Evolutionary conservation across 2,329 filamentous ascomycete species (phyloP).

Genomic region (Xylaria sp.): DNA sequence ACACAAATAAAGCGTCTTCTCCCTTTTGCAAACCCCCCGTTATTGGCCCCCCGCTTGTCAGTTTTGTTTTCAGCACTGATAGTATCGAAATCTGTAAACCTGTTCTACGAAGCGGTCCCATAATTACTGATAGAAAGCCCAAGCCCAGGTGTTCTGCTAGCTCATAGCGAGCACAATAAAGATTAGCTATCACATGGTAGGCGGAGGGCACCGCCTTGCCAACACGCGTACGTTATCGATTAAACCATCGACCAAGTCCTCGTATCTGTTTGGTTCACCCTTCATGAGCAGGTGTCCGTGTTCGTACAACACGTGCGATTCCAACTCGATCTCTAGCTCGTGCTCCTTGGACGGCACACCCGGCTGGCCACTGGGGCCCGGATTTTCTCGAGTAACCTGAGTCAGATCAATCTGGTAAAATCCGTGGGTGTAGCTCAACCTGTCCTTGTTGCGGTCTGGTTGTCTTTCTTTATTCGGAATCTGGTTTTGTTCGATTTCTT

Average conservation of each 20-base stretch:
- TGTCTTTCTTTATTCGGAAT: conserved; percentile 53
- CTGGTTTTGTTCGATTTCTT: conserved; percentile 61
- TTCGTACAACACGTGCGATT: conserved; percentile 70
- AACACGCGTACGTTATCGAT: conserved; percentile 77
- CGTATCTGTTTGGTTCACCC: conserved; percentile 68
- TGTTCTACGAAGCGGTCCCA: not conserved
- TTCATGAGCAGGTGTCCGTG: conserved; percentile 69
- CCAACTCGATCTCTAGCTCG: conserved; percentile 83
- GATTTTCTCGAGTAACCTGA: conserved; percentile 73
- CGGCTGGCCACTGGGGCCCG: conserved; percentile 53
- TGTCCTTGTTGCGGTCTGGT: conserved; percentile 83
- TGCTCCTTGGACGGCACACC: conserved; percentile 71
- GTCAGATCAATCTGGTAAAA: conserved; percentile 93
- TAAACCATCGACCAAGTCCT: conserved; percentile 76
- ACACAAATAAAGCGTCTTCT: conserved; percentile 9
- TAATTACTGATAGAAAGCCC: not conserved
- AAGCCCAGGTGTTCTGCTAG: not conserved
- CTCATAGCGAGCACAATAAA: not conserved
- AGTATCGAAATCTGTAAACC: not conserved
- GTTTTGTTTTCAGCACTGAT: not conserved
- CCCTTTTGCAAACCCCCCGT: conserved; percentile 1
- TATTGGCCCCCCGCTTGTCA: not conserved
- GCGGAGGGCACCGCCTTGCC: conserved; percentile 50
- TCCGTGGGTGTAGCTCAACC: conserved; percentile 89
- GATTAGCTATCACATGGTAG: conserved; percentile 25